A percentile compares a stretch with the other conserved stretches of the same genome.
Conservation (phyloP, 495 filamentous ascomycete genomes). For the Penicillium ochrochloron region DNA sequence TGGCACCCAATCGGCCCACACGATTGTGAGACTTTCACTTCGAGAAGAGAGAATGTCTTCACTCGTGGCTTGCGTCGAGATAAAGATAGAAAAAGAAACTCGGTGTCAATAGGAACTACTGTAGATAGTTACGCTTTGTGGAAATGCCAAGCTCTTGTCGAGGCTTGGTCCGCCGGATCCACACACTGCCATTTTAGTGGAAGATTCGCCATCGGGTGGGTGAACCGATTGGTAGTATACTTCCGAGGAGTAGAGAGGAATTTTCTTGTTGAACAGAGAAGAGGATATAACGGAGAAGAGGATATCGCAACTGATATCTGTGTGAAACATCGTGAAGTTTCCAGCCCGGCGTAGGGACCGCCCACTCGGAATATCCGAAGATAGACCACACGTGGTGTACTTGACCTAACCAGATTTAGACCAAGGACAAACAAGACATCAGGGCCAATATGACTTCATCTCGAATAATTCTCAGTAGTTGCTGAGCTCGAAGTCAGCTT, state of each 20-base stretch:
- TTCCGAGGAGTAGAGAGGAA: neutral
- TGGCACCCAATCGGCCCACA: neutral
- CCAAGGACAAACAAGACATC: neutral
- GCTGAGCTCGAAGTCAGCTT: no score
- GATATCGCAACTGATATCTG: no score
- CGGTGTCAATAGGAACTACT: neutral
- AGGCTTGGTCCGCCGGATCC: neutral
- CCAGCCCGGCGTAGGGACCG: neutral
- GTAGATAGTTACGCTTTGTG: no score
- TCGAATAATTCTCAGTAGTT: neutral
- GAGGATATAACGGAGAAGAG: no score
- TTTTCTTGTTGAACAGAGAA: neutral
- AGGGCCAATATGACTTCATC: neutral
- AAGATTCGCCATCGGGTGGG: slow-evolving; percentile 1
- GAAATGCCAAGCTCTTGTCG: neutral
- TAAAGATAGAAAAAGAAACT: neutral
- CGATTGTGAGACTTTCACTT: neutral
- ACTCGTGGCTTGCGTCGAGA: neutral
- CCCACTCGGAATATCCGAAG: neutral
- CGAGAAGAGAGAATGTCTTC: neutral
- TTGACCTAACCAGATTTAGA: neutral
- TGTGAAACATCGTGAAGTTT: no score
- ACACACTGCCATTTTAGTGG: slow-evolving; percentile 1
- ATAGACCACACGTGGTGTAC: neutral
- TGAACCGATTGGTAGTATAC: neutral